A percentile compares a stretch with the other conserved stretches of the same genome.
phyloP scores from a whole-genome alignment of 129 eudicot species.

The Centella asiatica region DNA sequence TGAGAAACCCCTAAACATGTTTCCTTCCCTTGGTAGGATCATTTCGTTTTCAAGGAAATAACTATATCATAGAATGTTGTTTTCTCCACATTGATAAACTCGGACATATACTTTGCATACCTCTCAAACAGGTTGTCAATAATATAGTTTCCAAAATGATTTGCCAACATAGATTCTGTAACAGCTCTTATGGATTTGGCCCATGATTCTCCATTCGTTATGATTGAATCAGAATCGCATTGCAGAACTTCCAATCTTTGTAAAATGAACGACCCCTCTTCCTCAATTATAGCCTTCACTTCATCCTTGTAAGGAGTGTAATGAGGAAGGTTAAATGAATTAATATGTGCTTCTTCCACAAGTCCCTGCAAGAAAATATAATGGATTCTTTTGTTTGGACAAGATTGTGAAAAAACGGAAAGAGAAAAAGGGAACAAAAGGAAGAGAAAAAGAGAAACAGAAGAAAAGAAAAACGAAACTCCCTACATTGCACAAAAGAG shows the following conservation, averaged over 20 bases:
- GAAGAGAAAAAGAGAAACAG: too few species aligned
- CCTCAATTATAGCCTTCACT: conserved; percentile 9
- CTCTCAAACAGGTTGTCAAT: conserved; percentile 5
- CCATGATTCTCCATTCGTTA: not conserved
- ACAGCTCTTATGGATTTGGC: not conserved
- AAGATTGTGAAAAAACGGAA: too few species aligned
- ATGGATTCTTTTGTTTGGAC: too few species aligned
- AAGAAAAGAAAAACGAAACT: too few species aligned
- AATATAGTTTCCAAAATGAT: not conserved
- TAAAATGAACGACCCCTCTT: conserved; percentile 21
- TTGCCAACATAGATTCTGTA: not conserved
- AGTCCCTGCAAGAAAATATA: not conserved
- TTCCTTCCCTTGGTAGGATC: not conserved
- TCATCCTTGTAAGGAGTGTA: conserved; percentile 13
- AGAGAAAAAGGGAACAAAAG: too few species aligned
- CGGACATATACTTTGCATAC: conserved; percentile 1
- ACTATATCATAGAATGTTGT: not conserved
- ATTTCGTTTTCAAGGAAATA: conserved; percentile 4
- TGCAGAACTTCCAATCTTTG: not conserved
- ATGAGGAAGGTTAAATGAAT: not conserved
- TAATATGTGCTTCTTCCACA: not conserved
- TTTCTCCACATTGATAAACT: not conserved
- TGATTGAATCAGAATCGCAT: not conserved
- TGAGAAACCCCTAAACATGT: not conserved
- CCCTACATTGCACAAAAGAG: too few species aligned